Evolutionary conservation across 2,329 filamentous ascomycete genomes (phyloP), one percentile per base, ranked within the genome.

Genomic region (Xenoacremonium recifei): DNA sequence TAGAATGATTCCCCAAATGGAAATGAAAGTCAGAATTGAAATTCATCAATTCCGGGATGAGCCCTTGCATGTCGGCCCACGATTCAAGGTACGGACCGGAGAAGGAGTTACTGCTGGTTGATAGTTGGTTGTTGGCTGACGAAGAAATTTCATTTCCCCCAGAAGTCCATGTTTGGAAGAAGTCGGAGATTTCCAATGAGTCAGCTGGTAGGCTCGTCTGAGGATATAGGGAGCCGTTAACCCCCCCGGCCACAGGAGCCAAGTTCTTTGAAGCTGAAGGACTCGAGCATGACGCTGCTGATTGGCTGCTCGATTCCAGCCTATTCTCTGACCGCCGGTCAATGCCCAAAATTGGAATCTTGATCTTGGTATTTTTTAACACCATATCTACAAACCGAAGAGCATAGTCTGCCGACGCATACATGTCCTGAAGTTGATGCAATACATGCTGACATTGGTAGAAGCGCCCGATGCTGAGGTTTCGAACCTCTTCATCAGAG

Each of bases 371-470:
- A 6, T 37, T 40, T 6, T 21, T 47, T 10, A 47, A 29, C 2
- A 47, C 40, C 3, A 30, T 16, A 13, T 43, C 40, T 4, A 47
- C n/a, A 30, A 40, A 47, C 19, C 31, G 37, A 21, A 47, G 17
- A 16, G 44, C 44, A 9, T 39, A 47, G 19, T 47, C 44, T 10
- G 44, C 44, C 12, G 44, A 43, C 4, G 19, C 27, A 15, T 47
- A 47, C 37, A 40, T 47, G 16, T 43, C 44, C 21, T 47, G 44
- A n/a, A 47, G 44, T 19, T 43, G 25, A 15, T 47, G 40, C n/a
- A 47, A n/a, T 3, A 30, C 44, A 4, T 47, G 44, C 2, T 43
- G 33, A 7, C 44, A 43, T 23, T 47, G 44, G 13, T 47, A 47
- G 34, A 47, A 43, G 16, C 44, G 44, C 13, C 44, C 44, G 15